A percentile compares a stretch with the other conserved stretches of the same genome.
Conservation (phyloP, 306 rosid species). For the Pueraria montana region DNA sequence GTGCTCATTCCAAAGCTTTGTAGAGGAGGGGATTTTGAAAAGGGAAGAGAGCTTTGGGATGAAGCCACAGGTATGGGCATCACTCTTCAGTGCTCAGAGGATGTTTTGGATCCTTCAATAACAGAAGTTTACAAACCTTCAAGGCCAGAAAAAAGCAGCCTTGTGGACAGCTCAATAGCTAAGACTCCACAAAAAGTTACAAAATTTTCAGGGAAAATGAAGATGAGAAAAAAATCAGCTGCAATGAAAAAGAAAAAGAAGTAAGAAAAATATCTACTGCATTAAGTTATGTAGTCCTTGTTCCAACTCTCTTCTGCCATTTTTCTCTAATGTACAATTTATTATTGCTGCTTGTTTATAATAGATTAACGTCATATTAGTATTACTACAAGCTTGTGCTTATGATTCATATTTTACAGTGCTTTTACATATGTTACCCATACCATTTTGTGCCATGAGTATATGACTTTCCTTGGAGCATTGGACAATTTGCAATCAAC, state of each 20-base stretch:
- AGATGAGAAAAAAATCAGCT: slow-evolving; percentile 45
- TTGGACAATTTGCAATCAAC: neutral
- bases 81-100: slow-evolving; percentile 65
- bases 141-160: slow-evolving; percentile 54
- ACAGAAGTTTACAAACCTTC: slow-evolving; percentile 75
- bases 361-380: neutral
- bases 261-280: slow-evolving; percentile 27
- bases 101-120: slow-evolving; percentile 81
- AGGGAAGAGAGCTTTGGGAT: slow-evolving; percentile 84
- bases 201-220: slow-evolving; percentile 49
- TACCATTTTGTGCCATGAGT: neutral
- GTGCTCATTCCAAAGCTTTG: slow-evolving; percentile 84
- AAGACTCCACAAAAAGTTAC: slow-evolving; percentile 47
- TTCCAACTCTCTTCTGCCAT: slow-evolving; percentile 19
- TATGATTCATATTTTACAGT: too few relatives aligned
- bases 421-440: neutral
- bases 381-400: slow-evolving; percentile 17
- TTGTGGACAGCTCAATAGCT: slow-evolving; percentile 46
- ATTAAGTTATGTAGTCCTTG: slow-evolving; percentile 31
- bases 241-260: slow-evolving; percentile 40
- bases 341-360: slow-evolving; percentile 22
- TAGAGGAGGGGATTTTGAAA: slow-evolving; percentile 76
- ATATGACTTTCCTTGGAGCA: neutral
- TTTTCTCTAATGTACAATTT: slow-evolving; percentile 9
- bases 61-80: slow-evolving; percentile 76